A percentile compares a stretch with the other conserved stretches of the same genome.
Evolutionary conservation across 768 basidiomycete species (phyloP).

Genomic region (Naematelia encephala): DNA sequence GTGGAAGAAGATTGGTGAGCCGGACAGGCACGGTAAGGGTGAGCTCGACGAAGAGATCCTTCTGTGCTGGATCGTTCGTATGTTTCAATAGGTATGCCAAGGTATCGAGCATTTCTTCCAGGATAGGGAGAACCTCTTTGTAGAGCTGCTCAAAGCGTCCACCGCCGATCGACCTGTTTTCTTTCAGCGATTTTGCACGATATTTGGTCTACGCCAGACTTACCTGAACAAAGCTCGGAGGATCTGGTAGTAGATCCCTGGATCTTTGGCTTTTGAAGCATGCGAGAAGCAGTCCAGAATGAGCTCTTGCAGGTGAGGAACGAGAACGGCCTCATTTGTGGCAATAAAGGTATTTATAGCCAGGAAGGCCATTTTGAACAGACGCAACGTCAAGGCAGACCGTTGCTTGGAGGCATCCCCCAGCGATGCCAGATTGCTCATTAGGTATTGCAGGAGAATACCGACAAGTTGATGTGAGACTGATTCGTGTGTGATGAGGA

Average conservation of each 20-base stretch:
- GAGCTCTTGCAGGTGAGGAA: conserved; percentile 82
- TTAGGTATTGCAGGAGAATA: conserved; percentile 81
- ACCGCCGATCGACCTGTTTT: conserved; percentile 58
- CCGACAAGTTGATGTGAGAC: conserved; percentile 77
- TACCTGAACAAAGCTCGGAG: conserved; percentile 88
- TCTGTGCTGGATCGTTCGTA: conserved; percentile 63
- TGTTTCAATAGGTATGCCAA: conserved; percentile 83
- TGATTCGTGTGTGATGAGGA: conserved; percentile 71
- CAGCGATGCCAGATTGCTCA: conserved; percentile 72
- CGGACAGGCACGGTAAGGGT: conserved; percentile 95
- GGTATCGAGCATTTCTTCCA: conserved; percentile 95
- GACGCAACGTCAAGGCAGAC: conserved; percentile 76
- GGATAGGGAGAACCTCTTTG: conserved; percentile 89
- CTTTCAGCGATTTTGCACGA: conserved; percentile 8
- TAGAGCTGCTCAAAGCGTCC: conserved; percentile 91
- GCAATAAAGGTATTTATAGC: conserved; percentile 72
- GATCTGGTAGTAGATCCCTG: conserved; percentile 87
- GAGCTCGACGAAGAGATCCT: conserved; percentile 94
- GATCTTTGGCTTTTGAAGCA: conserved; percentile 84
- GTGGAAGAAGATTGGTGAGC: conserved; percentile 89
- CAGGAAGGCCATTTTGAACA: conserved; percentile 93
- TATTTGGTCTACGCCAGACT: conserved; percentile 56
- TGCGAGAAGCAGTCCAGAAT: conserved; percentile 96
- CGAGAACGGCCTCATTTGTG: conserved; percentile 86
- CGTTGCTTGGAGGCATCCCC: conserved; percentile 73